Percentiles rank a stretch among this genome's conserved stretches.
phyloP scores from a whole-genome alignment of 305 asterid species.

The Fraxinus sp. region DNA sequence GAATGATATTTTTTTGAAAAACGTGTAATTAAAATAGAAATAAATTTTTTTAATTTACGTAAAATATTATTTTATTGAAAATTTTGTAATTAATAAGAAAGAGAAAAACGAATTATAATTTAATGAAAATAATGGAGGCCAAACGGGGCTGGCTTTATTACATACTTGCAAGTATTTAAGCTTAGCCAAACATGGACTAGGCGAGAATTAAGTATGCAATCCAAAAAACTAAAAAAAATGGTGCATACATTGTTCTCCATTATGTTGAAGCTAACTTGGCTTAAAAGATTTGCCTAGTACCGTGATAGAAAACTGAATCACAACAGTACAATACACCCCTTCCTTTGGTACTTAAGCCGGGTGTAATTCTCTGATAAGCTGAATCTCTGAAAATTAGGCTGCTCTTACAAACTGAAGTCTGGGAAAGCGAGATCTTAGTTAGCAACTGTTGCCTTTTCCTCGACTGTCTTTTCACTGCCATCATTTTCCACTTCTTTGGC shows the following conservation, averaged over 20 bases:
- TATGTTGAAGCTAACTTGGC: not conserved
- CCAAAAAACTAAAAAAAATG: not conserved
- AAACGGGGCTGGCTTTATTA: too few relatives aligned
- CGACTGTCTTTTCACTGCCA: slow-evolving; percentile 2
- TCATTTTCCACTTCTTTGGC: slow-evolving; percentile 30
- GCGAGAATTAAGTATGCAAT: not conserved
- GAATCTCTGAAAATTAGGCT: not conserved
- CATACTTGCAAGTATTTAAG: not conserved
- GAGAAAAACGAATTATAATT: too few relatives aligned
- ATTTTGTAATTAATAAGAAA: too few relatives aligned
- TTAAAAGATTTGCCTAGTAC: not conserved
- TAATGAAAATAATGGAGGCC: too few relatives aligned
- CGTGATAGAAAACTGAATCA: not conserved
- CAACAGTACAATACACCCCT: not conserved
- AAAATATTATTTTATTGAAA: too few relatives aligned
- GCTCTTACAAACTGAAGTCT: not conserved
- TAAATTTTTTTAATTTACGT: too few relatives aligned
- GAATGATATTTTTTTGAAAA: too few relatives aligned
- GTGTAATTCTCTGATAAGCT: not conserved
- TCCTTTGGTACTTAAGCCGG: not conserved
- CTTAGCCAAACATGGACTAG: not conserved
- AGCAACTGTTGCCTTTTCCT: slow-evolving; percentile 32
- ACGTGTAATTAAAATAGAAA: too few relatives aligned
- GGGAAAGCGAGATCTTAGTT: slow-evolving; percentile 12
- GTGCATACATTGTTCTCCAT: not conserved